phyloP scores from a whole-genome alignment of 2,329 filamentous ascomycete genomes.

The Sporothrix sp. region DNA sequence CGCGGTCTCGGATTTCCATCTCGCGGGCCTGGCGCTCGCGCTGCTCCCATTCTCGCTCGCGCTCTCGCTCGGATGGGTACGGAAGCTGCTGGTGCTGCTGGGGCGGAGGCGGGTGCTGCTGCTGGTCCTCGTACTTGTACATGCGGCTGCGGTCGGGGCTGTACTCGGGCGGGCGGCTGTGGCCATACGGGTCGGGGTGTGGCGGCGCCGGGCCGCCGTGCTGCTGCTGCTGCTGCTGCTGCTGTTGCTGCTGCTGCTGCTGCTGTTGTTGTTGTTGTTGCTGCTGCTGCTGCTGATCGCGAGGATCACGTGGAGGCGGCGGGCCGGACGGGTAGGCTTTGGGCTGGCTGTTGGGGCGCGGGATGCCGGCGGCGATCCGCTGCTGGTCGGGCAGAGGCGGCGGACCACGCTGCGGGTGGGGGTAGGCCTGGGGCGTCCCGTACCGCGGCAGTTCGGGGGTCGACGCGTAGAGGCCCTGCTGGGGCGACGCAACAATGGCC shows the following conservation, averaged over 20 bases:
- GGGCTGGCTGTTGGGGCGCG: slow-evolving; percentile 43
- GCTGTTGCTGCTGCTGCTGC: slow-evolving; percentile 21
- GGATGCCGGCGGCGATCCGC: slow-evolving; percentile 28
- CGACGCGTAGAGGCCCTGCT: slow-evolving; percentile 36
- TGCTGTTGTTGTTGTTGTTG: neutral
- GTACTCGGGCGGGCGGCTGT: slow-evolving; percentile 39
- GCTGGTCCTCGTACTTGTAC: slow-evolving; percentile 41
- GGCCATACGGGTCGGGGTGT: slow-evolving; percentile 29
- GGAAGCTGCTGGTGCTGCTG: slow-evolving; percentile 24
- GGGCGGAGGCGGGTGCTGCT: slow-evolving; percentile 22
- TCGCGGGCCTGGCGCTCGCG: slow-evolving; percentile 24
- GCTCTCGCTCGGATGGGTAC: slow-evolving; percentile 12
- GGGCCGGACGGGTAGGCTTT: slow-evolving; percentile 36
- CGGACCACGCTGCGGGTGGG: slow-evolving; percentile 37
- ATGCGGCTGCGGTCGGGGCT: slow-evolving; percentile 38
- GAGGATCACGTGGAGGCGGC: slow-evolving; percentile 26
- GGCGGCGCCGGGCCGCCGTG: slow-evolving; percentile 20
- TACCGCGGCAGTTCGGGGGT: slow-evolving; percentile 49
- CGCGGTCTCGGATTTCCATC: slow-evolving; percentile 23
- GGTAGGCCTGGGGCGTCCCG: slow-evolving; percentile 48
- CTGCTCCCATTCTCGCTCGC: slow-evolving; percentile 25
- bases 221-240: slow-evolving; percentile 21
- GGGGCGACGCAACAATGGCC: slow-evolving; percentile 23
- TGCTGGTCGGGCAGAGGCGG: slow-evolving; percentile 38
- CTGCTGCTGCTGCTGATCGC: slow-evolving; percentile 21